Evolutionary conservation across 2,329 filamentous ascomycete species (phyloP), one percentile per base, ranked within the genome.

Genomic region (Coniochaeta pulveracea): DNA sequence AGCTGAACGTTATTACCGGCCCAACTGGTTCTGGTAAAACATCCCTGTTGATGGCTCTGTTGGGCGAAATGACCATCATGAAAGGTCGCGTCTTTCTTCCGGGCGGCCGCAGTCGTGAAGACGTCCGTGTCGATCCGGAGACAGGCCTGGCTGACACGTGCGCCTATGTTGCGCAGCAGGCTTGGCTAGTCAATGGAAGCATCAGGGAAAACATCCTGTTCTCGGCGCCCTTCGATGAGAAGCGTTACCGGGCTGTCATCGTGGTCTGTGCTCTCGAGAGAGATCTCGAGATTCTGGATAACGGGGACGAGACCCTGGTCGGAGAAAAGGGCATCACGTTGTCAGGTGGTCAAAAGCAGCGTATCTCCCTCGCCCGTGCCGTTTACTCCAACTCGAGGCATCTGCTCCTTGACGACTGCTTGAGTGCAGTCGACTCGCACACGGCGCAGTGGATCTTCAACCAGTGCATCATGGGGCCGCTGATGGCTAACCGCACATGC

Each of bases 381-480:
- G 69, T 98, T n/a, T 98, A 98, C 58, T 94, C 85, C 43, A 89
- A 85, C 56, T 93, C 88, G 5, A 80, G 80, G 34, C 89, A 96
- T 54, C 61, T 98, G 11, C 70, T 98, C 9, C 69, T 98, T 32
- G 91, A 98, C 49, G 91, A 98, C 55, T 94, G 93, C 42, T 69
- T 98, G 26, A 95, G 88, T 50, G 91, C 91, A 18, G 91, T 98
- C 21, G 91, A 98, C 55, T 93, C 91, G 4, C 91, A 98, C 48
- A 96, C 91, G 0, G 88, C 88, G 3, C 93, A 95, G 55, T 95
- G 93, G 80, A 96, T 98, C 44, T 96, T 96, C 59, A 82, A 81
- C 51, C 82, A 94, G 56, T 93, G 88, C 38, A 79, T 98, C 42
- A 79, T 79, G 46, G 91, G 91, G 3, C 83, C 85, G 5, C 60